These are phyloP conservation scores for Fusarium chaquense DNA, from an alignment of 2,329 filamentous ascomycete species.

Conservation along the genomic window DNA sequence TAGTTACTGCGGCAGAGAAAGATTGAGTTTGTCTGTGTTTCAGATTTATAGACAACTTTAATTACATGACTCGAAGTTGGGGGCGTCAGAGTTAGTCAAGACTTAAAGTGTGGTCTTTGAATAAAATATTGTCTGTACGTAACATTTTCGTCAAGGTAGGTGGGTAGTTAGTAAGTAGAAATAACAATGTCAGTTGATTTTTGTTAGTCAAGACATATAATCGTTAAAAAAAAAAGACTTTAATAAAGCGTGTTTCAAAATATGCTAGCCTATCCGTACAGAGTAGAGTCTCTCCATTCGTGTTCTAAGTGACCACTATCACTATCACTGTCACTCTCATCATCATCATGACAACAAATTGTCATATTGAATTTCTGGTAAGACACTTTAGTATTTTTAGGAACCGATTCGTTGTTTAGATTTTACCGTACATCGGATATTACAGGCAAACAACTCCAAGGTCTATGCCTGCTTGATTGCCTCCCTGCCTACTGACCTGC, in stretches of 20 bases:
- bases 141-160: not conserved
- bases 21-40: constrained; percentile 35
- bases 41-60: constrained; percentile 9
- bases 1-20: constrained; percentile 1
- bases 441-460: not conserved
- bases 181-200: not conserved
- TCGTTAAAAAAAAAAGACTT: not conserved
- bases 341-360: not conserved
- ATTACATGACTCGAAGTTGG: constrained; percentile 14
- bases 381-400: not conserved
- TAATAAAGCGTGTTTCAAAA: not conserved
- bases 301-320: not conserved
- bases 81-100: not conserved
- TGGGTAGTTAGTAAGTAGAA: too few relatives aligned
- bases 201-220: not conserved
- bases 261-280: not conserved
- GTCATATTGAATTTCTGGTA: not conserved
- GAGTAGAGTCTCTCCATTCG: not conserved
- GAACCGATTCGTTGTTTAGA: not conserved
- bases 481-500: not conserved
- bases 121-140: not conserved
- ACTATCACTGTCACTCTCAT: not conserved
- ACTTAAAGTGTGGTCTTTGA: not conserved
- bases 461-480: not conserved
- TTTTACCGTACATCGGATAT: not conserved